Percentiles rank a stretch among this genome's conserved stretches.
Evolutionary conservation across 2,329 filamentous ascomycete species (phyloP).

Genomic region (Metarhizium brunneum): DNA sequence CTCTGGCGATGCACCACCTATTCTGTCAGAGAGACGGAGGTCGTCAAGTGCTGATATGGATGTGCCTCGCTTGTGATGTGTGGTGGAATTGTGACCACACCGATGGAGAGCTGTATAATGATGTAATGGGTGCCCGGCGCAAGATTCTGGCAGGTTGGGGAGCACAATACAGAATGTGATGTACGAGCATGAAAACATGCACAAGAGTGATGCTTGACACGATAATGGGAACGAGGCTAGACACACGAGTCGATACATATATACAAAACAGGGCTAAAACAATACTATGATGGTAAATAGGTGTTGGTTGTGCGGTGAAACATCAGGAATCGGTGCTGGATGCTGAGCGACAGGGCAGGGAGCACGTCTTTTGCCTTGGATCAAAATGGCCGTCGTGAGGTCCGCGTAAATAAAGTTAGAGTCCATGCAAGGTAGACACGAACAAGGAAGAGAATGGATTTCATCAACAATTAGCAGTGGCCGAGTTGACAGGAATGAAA

Average conservation of each 20-base stretch:
- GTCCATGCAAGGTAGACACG: not conserved
- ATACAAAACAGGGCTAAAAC: too few relatives aligned
- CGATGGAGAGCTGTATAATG: not conserved
- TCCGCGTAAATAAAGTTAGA: too few relatives aligned
- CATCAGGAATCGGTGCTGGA: too few relatives aligned
- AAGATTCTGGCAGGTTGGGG: not conserved
- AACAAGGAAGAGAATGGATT: too few relatives aligned
- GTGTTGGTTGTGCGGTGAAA: too few relatives aligned
- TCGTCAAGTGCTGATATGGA: conserved; percentile 29
- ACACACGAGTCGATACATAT: not conserved
- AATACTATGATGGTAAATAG: too few relatives aligned
- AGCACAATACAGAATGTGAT: not conserved
- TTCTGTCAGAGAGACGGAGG: conserved; percentile 25
- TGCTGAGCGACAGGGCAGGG: too few relatives aligned
- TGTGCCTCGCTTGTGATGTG: conserved; percentile 24
- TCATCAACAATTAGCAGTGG: not conserved
- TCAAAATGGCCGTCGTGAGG: too few relatives aligned
- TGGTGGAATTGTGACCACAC: not conserved
- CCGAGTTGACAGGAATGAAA: not conserved
- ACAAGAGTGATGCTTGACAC: not conserved
- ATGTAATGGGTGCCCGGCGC: not conserved
- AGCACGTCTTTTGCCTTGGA: too few relatives aligned
- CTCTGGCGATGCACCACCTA: conserved; percentile 15
- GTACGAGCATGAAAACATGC: not conserved
- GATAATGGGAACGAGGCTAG: not conserved